A percentile compares a stretch with the other conserved stretches of the same genome.
phyloP scores from a whole-genome alignment of 257 asterid genomes.

The Perilla frutescens region DNA sequence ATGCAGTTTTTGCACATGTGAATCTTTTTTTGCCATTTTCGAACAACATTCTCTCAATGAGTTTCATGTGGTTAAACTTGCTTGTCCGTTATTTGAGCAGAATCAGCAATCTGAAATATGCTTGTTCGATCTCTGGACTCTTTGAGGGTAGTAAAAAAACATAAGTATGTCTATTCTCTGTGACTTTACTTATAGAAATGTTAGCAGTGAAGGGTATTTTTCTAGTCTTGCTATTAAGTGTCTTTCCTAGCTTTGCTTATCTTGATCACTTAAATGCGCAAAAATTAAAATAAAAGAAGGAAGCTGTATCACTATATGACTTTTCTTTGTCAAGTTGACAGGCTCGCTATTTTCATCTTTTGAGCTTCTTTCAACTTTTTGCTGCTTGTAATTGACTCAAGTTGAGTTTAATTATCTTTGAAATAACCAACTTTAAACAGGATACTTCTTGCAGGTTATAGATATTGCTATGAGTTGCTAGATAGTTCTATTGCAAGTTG shows the following conservation, averaged over 20 bases:
- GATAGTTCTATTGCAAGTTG: constrained; percentile 20
- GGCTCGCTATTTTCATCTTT: background rate
- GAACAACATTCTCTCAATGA: background rate
- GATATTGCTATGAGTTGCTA: background rate
- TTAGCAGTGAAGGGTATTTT: constrained; percentile 16
- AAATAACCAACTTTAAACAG: constrained; percentile 3
- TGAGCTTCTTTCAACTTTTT: constrained; percentile 18
- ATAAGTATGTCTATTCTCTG: background rate
- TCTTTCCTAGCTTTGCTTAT: background rate
- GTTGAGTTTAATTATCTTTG: constrained; percentile 3
- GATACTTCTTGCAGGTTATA: background rate
- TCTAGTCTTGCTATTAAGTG: background rate
- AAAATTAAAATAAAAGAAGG: background rate
- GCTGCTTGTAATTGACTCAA: background rate
- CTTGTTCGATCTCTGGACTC: background rate
- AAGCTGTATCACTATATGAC: background rate
- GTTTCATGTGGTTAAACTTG: constrained; percentile 10
- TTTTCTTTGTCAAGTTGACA: constrained; percentile 14
- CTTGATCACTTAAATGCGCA: constrained; percentile 13
- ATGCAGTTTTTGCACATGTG: constrained; percentile 17
- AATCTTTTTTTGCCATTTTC: background rate
- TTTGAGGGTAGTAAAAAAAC: background rate
- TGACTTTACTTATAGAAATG: background rate
- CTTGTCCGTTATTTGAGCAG: background rate
- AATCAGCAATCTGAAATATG: constrained; percentile 20